These are phyloP conservation scores for Fragaria iinumae DNA, from an alignment of 306 rosid species.

Conservation along the genomic window DNA sequence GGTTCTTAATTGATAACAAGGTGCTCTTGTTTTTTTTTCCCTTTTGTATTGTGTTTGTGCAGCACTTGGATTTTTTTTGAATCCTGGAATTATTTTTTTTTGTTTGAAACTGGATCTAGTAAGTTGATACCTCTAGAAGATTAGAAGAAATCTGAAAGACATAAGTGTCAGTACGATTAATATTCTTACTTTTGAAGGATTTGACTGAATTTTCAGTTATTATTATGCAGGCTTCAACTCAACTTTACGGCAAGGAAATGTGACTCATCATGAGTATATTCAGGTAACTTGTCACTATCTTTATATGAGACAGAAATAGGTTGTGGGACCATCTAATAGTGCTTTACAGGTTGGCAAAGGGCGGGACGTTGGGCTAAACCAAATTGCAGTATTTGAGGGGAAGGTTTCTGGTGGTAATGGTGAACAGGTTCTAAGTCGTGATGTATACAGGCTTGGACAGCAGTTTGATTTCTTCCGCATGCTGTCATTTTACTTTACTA, in stretches of 20 bases:
- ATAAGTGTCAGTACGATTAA: slow-evolving; percentile 1
- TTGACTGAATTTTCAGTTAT: slow-evolving; percentile 10
- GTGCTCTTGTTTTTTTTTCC: background rate
- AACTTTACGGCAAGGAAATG: slow-evolving; percentile 91
- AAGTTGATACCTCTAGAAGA: background rate
- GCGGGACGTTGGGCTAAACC: slow-evolving; percentile 95
- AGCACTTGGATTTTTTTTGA: background rate
- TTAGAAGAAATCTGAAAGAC: background rate
- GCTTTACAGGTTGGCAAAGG: slow-evolving; percentile 91
- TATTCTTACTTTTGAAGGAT: background rate
- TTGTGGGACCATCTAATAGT: slow-evolving; percentile 30
- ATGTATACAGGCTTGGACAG: slow-evolving; percentile 94
- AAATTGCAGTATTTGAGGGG: slow-evolving; percentile 87
- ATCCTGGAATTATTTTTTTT: background rate
- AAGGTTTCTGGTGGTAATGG: slow-evolving; percentile 93
- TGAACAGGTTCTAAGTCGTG: slow-evolving; percentile 97
- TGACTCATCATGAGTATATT: slow-evolving; percentile 95
- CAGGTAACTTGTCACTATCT: slow-evolving; percentile 48
- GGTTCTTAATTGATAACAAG: background rate
- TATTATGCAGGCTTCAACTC: slow-evolving; percentile 77
- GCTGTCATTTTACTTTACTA: slow-evolving; percentile 89
- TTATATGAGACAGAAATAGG: slow-evolving; percentile 14
- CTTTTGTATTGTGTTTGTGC: background rate
- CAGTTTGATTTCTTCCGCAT: slow-evolving; percentile 94
- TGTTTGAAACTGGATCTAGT: background rate